Evolutionary conservation across 2,329 filamentous ascomycete species (phyloP), one percentile per base, ranked within the genome.

Genomic region (Triangularia setosa): DNA sequence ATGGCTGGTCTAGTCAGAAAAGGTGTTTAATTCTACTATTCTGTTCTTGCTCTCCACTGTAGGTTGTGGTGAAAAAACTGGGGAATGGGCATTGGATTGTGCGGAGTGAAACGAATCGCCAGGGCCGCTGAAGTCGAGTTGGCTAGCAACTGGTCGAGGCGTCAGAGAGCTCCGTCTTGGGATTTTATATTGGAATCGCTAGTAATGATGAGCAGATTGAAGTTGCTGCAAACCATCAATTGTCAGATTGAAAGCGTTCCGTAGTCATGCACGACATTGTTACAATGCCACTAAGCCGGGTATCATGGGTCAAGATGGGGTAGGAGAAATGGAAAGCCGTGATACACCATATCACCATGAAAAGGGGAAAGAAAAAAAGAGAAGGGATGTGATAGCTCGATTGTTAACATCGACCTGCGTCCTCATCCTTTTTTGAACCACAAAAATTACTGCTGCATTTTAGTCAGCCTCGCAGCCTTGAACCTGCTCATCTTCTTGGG

Each of bases 401-500:
- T 68, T n/a, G 8, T n/a, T 67, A 63, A 60, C 65, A 52, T 65
- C 68, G 58, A 63, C 61, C 30, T 65, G 64, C 61, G 25, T 58
- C 55, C 71, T 66, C 68, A 71, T 69, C 73, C 25, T 18, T 12
- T n/a, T n/a, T n/a, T n/a, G n/a, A n/a, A n/a, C n/a, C n/a, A n/a
- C n/a, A n/a, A n/a, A n/a, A n/a, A n/a, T 24, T 21, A 64, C 35
- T 60, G 87, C 65, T 82, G 67, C 40, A 69, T 79, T 72, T 77
- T 82, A 27, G 83, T 83, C 63, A 92, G 77, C 67, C 87, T 83
- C 2, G 89, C 89, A 58, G 89, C 89, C 78, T 87, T 91, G 78
- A 93, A 93, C 66, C 87, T 84, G 79, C 90, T 92, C 68, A 92
- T 76, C 71, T 83, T 86, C 75, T 84, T 85, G 58, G 81, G 81